Evolutionary conservation across 2,329 filamentous ascomycete genomes (phyloP).

Genomic region (Colletotrichum australisinense): DNA sequence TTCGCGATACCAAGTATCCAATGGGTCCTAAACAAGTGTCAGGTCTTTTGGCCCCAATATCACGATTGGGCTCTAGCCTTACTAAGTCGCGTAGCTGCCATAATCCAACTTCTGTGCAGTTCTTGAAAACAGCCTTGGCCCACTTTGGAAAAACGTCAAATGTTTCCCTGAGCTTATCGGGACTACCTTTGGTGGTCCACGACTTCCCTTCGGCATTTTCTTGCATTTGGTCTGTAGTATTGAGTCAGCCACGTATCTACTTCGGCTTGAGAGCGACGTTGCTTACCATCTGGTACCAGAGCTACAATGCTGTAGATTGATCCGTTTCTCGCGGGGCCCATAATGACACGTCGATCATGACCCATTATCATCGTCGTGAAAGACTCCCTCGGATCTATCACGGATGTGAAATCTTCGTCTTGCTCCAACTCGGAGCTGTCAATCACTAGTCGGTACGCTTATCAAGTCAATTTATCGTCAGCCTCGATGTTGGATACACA

Average conservation of each 20-base stretch:
- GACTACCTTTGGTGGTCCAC: slow-evolving; percentile 52
- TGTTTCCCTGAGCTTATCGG: slow-evolving; percentile 49
- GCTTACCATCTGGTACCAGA: slow-evolving; percentile 52
- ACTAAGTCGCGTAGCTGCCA: slow-evolving; percentile 57
- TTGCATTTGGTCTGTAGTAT: slow-evolving; percentile 45
- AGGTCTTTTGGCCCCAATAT: neutral
- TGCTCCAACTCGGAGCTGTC: slow-evolving; percentile 29
- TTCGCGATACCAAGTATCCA: slow-evolving; percentile 47
- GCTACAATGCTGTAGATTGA: slow-evolving; percentile 55
- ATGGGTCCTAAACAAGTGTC: slow-evolving; percentile 42
- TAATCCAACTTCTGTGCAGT: slow-evolving; percentile 48
- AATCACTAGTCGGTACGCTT: slow-evolving; percentile 50
- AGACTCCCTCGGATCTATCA: slow-evolving; percentile 50
- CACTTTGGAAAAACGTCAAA: slow-evolving; percentile 55
- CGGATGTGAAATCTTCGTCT: slow-evolving; percentile 32
- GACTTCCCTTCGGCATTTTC: slow-evolving; percentile 50
- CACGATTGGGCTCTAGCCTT: neutral
- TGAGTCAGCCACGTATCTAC: neutral
- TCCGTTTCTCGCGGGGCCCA: slow-evolving; percentile 56
- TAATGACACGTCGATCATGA: slow-evolving; percentile 53
- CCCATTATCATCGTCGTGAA: slow-evolving; percentile 59
- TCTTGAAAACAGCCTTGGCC: slow-evolving; percentile 47
- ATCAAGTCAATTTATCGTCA: slow-evolving; percentile 38
- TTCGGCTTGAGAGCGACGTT: too few relatives aligned
- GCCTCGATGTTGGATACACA: slow-evolving; percentile 44